Conservation (phyloP, 345 rosid species). For the Iberis pinnata region DNA sequence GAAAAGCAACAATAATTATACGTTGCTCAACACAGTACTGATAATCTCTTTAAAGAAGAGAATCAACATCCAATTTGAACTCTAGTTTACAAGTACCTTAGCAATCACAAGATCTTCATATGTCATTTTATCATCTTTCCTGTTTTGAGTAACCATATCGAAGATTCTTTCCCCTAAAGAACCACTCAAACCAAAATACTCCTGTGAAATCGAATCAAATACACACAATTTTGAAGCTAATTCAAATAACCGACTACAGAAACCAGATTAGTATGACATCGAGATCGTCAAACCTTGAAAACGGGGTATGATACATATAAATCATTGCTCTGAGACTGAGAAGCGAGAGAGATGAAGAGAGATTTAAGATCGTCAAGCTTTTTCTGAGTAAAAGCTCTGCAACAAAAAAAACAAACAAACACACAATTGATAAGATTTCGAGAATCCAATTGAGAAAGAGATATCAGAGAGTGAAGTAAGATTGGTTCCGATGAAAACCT, state of each 20-base stretch:
- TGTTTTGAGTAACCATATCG: constrained; percentile 50
- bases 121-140: constrained; percentile 52
- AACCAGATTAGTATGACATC: too few relatives aligned
- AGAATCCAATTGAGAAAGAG: background rate
- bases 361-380: constrained; percentile 50
- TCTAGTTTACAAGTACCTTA: constrained; percentile 40
- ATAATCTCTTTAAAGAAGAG: background rate
- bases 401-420: background rate
- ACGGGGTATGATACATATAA: constrained; percentile 39
- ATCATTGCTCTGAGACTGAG: constrained; percentile 48
- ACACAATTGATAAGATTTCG: constrained; percentile 10
- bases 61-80: background rate
- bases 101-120: constrained; percentile 78
- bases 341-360: constrained; percentile 53
- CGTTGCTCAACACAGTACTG: background rate
- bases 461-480: too few relatives aligned
- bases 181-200: constrained; percentile 51
- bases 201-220: constrained; percentile 28
- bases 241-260: background rate
- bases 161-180: constrained; percentile 60
- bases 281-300: constrained; percentile 47
- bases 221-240: background rate
- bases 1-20: constrained; percentile 10
- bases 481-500: constrained; percentile 23
- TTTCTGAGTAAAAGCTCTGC: constrained; percentile 61